Evolutionary conservation across 768 basidiomycete species (phyloP).

Genomic region (Naganishia randhawae): DNA sequence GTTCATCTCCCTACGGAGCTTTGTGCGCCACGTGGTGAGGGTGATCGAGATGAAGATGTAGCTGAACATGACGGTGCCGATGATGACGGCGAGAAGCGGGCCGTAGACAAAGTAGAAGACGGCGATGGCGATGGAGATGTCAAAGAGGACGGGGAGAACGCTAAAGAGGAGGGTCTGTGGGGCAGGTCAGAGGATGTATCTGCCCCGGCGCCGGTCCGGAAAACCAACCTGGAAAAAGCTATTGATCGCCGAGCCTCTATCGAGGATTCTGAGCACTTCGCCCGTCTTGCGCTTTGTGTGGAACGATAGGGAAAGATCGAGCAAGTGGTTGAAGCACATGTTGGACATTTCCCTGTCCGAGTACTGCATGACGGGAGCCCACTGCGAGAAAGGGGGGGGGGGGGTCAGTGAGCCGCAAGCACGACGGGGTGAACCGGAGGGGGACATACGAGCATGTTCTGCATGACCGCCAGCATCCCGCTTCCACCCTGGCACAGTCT

Average conservation of each 20-base stretch:
- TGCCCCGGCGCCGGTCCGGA: background rate
- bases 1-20: slow-evolving; percentile 72
- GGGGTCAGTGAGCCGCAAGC: slow-evolving; percentile 1
- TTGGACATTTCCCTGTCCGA: slow-evolving; percentile 84
- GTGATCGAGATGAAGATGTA: slow-evolving; percentile 51
- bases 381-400: slow-evolving; percentile 45
- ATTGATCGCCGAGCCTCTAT: slow-evolving; percentile 76
- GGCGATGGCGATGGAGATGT: slow-evolving; percentile 56
- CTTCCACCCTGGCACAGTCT: slow-evolving; percentile 73
- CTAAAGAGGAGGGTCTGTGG: slow-evolving; percentile 72
- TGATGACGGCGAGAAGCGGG: slow-evolving; percentile 56
- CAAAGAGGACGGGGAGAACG: slow-evolving; percentile 75
- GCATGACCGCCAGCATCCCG: slow-evolving; percentile 56
- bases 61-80: slow-evolving; percentile 65
- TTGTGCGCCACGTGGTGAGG: slow-evolving; percentile 70
- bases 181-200: background rate
- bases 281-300: slow-evolving; percentile 79
- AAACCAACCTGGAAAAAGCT: slow-evolving; percentile 63
- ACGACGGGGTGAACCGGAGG: slow-evolving; percentile 21
- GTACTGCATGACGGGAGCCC: slow-evolving; percentile 85
- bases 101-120: slow-evolving; percentile 49
- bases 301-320: slow-evolving; percentile 80
- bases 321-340: slow-evolving; percentile 77
- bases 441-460: slow-evolving; percentile 38
- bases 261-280: slow-evolving; percentile 68